phyloP scores from a whole-genome alignment of 2,329 filamentous ascomycete genomes.

The Neobulgaria alba region DNA sequence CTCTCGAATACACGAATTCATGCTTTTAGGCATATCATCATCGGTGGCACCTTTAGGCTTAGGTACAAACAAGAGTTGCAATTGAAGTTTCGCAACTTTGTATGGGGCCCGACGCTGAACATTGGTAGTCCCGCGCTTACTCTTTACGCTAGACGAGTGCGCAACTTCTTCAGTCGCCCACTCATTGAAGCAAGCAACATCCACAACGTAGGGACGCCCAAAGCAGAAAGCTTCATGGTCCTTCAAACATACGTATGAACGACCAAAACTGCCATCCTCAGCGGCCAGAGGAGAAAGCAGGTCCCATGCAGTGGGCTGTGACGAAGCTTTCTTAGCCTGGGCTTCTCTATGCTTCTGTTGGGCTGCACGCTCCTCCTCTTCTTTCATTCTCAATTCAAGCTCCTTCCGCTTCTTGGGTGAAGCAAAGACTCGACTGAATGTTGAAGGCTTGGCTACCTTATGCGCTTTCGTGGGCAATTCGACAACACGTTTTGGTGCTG shows the following conservation, averaged over 20 bases:
- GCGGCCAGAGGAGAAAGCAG: conserved; percentile 79
- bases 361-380: conserved; percentile 69
- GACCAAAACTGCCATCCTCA: conserved; percentile 86
- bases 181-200: conserved; percentile 95
- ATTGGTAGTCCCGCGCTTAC: conserved; percentile 68
- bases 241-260: conserved; percentile 87
- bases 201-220: conserved; percentile 77
- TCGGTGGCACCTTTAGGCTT: conserved; percentile 80
- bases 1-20: conserved; percentile 92
- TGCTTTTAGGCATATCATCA: conserved; percentile 98
- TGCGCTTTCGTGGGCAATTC: conserved; percentile 53
- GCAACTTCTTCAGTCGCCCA: conserved; percentile 85
- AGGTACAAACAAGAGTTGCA: conserved; percentile 91
- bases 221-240: conserved; percentile 86
- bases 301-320: conserved; percentile 72
- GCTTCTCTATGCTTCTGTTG: conserved; percentile 54
- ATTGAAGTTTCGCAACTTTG: conserved; percentile 85
- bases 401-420: conserved; percentile 97
- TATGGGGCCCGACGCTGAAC: conserved; percentile 85
- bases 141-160: conserved; percentile 82
- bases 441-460: conserved; percentile 68
- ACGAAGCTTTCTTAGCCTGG: conserved; percentile 51
- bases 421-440: conserved; percentile 85
- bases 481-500: conserved; percentile 47
- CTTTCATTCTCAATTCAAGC: conserved; percentile 72